Evolutionary conservation across 257 asterid genomes (phyloP).

Genomic region (Primulina huaijiensis): DNA sequence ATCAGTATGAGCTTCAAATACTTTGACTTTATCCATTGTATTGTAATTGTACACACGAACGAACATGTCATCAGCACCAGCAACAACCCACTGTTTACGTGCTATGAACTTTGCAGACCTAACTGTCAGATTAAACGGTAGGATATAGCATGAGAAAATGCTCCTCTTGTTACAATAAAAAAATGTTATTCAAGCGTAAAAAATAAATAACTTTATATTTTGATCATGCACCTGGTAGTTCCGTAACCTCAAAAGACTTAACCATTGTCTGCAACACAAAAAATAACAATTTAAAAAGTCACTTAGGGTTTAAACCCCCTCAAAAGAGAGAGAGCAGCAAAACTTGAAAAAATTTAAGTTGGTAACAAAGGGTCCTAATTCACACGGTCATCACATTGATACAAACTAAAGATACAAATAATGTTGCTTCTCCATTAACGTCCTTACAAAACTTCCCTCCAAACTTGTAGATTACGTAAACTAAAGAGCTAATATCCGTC

Average conservation of each 20-base stretch:
- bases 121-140: slow-evolving; percentile 48
- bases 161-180: slow-evolving; percentile 10
- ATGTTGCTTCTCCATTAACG: background rate
- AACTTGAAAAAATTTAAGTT: background rate
- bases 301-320: slow-evolving; percentile 7
- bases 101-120: slow-evolving; percentile 95
- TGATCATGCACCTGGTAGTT: slow-evolving; percentile 75
- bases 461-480: slow-evolving; percentile 15
- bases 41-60: slow-evolving; percentile 95
- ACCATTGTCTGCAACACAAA: slow-evolving; percentile 71
- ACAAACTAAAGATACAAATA: slow-evolving; percentile 1
- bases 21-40: slow-evolving; percentile 98
- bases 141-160: slow-evolving; percentile 26
- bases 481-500: background rate
- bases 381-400: slow-evolving; percentile 7
- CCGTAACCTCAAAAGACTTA: slow-evolving; percentile 93
- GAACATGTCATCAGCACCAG: slow-evolving; percentile 98
- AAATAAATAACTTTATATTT: slow-evolving; percentile 22
- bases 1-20: slow-evolving; percentile 95
- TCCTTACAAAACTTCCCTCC: slow-evolving; percentile 19
- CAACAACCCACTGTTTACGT: slow-evolving; percentile 97
- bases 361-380: background rate
- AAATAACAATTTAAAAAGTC: slow-evolving; percentile 26
- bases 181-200: slow-evolving; percentile 1
- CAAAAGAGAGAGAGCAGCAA: slow-evolving; percentile 14